Evolutionary conservation across 2,329 filamentous ascomycete species (phyloP), one percentile per base, ranked within the genome.

Genomic region (Nigrospora oryzae): DNA sequence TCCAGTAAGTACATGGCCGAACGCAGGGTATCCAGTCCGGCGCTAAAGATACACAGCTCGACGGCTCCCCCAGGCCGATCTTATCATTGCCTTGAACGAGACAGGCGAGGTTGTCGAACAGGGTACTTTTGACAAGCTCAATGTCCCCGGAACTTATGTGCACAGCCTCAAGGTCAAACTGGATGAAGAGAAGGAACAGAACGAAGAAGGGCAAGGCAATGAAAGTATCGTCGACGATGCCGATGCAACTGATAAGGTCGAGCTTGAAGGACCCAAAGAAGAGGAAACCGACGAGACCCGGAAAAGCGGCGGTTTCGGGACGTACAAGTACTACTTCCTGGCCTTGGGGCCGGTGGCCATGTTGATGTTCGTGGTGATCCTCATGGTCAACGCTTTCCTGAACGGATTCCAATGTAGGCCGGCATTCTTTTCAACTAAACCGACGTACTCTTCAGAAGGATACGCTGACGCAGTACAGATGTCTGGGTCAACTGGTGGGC

Each of bases 111-210:
- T 64, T 7, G 43, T 50, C 7, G 61, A 66, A 47, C 61, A 63
- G 51, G 62, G 62, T 7, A 49, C 45, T 12, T 65, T 62, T 38
- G 55, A 59, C 11, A 54, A 56, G n/a, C 51, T 65, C n/a, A 61
- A 58, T 38, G 42, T 47, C 2, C 49, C 56, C 14, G 58, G 59
- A 17, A 60, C 59, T 13, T 65, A 65, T 38, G 56, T 64, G 4
- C 56, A 59, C n/a, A 53, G 47, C 38, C 62, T 63, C 28, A 56
- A 63, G 16, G 30, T 46, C 11, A 42, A 43, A 31, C 37, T 46
- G 14, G 40, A 49, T 36, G n/a, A 42, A 23, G 37, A 37, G 12
- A 15, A 38, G 11, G 19, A 40, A n/a, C 16, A 35, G 19, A 11
- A 28, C 7, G 23, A 43, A 34, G 19, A 38, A 6, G 12, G 4